A percentile compares a stretch with the other conserved stretches of the same genome.
phyloP scores from a whole-genome alignment of 129 eudicot genomes.

The Heracleum sosnowskyi region DNA sequence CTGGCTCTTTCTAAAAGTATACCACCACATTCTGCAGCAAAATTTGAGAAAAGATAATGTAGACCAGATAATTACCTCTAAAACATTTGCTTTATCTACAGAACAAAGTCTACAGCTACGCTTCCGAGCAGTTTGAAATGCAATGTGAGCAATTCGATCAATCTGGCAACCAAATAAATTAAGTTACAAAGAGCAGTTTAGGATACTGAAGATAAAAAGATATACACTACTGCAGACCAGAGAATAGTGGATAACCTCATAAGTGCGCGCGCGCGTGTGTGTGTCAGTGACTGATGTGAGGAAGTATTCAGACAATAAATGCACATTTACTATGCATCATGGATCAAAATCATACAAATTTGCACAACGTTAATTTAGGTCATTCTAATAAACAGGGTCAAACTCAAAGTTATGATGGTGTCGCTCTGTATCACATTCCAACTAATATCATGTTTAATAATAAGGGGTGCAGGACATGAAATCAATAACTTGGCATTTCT shows the following conservation, averaged over 20 bases:
- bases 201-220: background rate
- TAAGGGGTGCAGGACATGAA: background rate
- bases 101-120: conserved; percentile 89
- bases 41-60: background rate
- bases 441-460: background rate
- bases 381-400: background rate
- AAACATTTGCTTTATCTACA: conserved; percentile 94
- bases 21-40: background rate
- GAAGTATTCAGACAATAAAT: no score
- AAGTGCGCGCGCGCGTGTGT: background rate
- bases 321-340: background rate
- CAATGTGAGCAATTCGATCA: conserved; percentile 93
- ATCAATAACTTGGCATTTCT: conserved; percentile 5
- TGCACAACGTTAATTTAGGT: background rate
- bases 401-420: background rate
- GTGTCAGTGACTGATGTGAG: background rate
- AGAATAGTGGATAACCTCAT: background rate
- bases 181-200: background rate
- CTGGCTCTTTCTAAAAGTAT: background rate
- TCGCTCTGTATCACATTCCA: background rate
- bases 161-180: conserved; percentile 33
- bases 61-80: conserved; percentile 50
- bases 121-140: conserved; percentile 92
- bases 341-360: background rate
- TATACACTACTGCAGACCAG: background rate